phyloP scores from a whole-genome alignment of 257 asterid genomes.

The Penstemon newberryi region DNA sequence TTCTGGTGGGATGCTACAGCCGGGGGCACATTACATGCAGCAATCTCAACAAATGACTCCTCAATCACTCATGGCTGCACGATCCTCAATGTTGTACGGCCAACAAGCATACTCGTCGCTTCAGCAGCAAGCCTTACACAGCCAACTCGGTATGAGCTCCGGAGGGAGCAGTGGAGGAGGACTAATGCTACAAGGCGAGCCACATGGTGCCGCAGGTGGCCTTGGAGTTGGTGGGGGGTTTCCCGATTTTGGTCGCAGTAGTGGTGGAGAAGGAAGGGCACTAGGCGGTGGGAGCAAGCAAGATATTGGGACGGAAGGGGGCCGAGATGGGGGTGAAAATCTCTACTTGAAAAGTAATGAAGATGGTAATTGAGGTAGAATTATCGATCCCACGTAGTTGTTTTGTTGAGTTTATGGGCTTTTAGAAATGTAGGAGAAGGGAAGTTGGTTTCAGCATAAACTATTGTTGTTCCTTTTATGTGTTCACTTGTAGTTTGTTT shows the following conservation, averaged over 20 bases:
- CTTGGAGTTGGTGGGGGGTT: slow-evolving; percentile 46
- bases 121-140: slow-evolving; percentile 74
- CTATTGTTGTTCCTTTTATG: too few species aligned
- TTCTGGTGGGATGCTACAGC: slow-evolving; percentile 63
- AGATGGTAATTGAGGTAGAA: slow-evolving; percentile 49
- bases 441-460: too few species aligned
- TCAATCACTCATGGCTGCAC: slow-evolving; percentile 80
- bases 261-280: slow-evolving; percentile 35
- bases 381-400: too few species aligned
- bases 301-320: slow-evolving; percentile 55
- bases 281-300: slow-evolving; percentile 58
- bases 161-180: slow-evolving; percentile 51
- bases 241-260: slow-evolving; percentile 53
- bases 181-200: slow-evolving; percentile 78
- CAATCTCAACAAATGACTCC: slow-evolving; percentile 75
- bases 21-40: slow-evolving; percentile 68
- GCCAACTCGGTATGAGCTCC: slow-evolving; percentile 69
- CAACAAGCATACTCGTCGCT: slow-evolving; percentile 72
- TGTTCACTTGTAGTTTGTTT: too few species aligned
- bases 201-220: slow-evolving; percentile 40
- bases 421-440: too few species aligned
- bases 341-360: slow-evolving; percentile 63
- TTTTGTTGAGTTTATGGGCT: too few species aligned
- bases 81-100: slow-evolving; percentile 75
- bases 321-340: slow-evolving; percentile 68